phyloP scores from a whole-genome alignment of 1,284 basidiomycete species.

The Ceratobasidium sp. region DNA sequence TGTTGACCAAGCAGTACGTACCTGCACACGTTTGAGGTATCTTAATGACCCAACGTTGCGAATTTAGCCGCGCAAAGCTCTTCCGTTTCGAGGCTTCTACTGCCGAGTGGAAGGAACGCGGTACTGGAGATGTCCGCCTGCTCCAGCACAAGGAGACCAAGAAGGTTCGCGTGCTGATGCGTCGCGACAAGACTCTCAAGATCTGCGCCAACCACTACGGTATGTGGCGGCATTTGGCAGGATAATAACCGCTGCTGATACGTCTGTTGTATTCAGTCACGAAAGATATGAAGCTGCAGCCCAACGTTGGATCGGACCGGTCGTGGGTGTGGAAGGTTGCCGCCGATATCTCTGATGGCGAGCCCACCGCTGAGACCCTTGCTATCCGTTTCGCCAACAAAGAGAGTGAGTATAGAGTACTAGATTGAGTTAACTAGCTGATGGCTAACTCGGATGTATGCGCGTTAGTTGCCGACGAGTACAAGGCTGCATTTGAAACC shows the following conservation, averaged over 20 bases:
- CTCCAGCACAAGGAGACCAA: constrained; percentile 87
- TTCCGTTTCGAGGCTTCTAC: constrained; percentile 89
- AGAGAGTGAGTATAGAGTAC: constrained; percentile 74
- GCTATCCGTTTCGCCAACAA: constrained; percentile 98
- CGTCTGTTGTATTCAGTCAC: constrained; percentile 63
- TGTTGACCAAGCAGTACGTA: constrained; percentile 94
- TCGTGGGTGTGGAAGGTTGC: constrained; percentile 99
- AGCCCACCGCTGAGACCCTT: constrained; percentile 89
- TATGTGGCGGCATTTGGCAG: constrained; percentile 58
- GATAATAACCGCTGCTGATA: neutral
- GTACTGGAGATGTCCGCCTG: constrained; percentile 90
- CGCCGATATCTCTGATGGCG: constrained; percentile 92
- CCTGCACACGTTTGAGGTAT: constrained; percentile 40
- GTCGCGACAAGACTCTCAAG: constrained; percentile 99
- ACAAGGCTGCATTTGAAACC: constrained; percentile 86
- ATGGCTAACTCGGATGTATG: constrained; percentile 4
- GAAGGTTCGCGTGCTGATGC: constrained; percentile 97
- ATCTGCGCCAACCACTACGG: constrained; percentile 98
- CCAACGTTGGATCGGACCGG: constrained; percentile 98
- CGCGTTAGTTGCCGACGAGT: constrained; percentile 77
- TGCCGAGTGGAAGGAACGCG: constrained; percentile 97
- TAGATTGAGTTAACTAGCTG: neutral
- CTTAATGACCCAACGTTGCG: constrained; percentile 44
- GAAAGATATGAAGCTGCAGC: constrained; percentile 91
- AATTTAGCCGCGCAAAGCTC: constrained; percentile 90